phyloP scores from a whole-genome alignment of 306 rosid genomes.

The Myrica gale region DNA sequence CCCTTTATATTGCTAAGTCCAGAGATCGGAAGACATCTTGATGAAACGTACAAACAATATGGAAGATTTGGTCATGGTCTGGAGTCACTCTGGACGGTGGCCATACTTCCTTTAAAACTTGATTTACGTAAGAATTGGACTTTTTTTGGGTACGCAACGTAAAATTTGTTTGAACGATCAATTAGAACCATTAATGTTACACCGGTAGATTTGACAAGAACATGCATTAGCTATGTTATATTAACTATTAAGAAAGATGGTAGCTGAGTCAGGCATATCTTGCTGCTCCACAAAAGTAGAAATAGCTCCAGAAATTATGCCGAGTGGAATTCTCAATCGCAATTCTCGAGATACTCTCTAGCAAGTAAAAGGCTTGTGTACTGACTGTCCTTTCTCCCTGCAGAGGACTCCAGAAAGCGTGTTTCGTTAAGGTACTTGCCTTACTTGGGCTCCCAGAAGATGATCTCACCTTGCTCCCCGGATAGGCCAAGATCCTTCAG shows the following conservation, averaged over 20 bases:
- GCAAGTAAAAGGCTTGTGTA: neutral
- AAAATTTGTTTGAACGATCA: no score
- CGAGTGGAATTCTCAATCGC: slow-evolving; percentile 5
- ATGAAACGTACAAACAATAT: no score
- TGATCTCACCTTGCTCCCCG: slow-evolving; percentile 80
- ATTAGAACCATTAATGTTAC: no score
- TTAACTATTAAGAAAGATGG: slow-evolving; percentile 6
- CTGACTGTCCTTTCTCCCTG: neutral
- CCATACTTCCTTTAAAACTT: neutral
- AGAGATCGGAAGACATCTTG: no score
- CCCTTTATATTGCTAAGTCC: no score
- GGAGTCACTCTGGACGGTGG: neutral
- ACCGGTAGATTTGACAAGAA: neutral
- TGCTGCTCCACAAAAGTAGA: slow-evolving; percentile 14
- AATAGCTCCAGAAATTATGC: neutral
- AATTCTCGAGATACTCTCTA: neutral
- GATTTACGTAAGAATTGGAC: no score
- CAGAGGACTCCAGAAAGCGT: neutral
- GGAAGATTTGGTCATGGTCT: neutral
- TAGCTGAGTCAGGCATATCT: slow-evolving; percentile 16
- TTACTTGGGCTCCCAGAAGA: slow-evolving; percentile 67
- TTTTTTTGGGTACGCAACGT: no score
- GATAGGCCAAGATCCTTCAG: slow-evolving; percentile 97
- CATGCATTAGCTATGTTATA: slow-evolving; percentile 5
- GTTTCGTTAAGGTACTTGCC: neutral